Percentiles rank a stretch among this genome's conserved stretches.
Conservation (phyloP, 2,329 filamentous ascomycete species). For the Fusarium stilboides region DNA sequence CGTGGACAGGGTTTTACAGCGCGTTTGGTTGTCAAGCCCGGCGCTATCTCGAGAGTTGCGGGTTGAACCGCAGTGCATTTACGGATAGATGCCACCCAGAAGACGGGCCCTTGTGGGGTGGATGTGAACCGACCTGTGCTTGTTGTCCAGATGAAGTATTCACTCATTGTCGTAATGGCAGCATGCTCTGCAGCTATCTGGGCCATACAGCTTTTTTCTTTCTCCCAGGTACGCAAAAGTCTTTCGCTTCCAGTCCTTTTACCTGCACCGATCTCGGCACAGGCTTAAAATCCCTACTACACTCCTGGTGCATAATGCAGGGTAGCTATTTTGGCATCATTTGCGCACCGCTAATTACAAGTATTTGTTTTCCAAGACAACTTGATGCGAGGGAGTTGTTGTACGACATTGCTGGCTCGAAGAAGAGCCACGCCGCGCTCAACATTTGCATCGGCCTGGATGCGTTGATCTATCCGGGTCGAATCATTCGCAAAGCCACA, state of each 20-base stretch:
- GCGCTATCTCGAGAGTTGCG: constrained; percentile 53
- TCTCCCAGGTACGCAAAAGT: neutral
- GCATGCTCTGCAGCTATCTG: neutral
- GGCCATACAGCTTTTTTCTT: neutral
- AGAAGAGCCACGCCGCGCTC: neutral
- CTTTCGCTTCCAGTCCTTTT: neutral
- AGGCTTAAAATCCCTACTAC: neutral
- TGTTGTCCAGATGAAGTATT: constrained; percentile 12
- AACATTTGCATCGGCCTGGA: neutral
- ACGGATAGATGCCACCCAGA: constrained; percentile 47
- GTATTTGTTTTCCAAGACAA: neutral
- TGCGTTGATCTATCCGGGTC: too few species aligned
- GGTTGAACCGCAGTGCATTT: constrained; percentile 55
- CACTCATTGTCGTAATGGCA: constrained; percentile 9
- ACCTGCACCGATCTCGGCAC: neutral
- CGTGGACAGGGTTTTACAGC: constrained; percentile 40
- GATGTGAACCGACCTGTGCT: constrained; percentile 21
- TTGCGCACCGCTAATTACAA: constrained; percentile 9
- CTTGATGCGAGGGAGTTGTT: constrained; percentile 3
- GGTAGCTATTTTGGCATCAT: constrained; percentile 36
- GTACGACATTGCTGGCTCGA: constrained; percentile 7
- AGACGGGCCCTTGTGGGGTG: constrained; percentile 38
- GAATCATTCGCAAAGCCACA: neutral
- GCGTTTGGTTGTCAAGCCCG: constrained; percentile 46
- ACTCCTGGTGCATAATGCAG: constrained; percentile 20